A percentile compares a stretch with the other conserved stretches of the same genome.
Evolutionary conservation across 352 stramenopile genomes (phyloP).

Genomic region (Phytopythium mirpurense): DNA sequence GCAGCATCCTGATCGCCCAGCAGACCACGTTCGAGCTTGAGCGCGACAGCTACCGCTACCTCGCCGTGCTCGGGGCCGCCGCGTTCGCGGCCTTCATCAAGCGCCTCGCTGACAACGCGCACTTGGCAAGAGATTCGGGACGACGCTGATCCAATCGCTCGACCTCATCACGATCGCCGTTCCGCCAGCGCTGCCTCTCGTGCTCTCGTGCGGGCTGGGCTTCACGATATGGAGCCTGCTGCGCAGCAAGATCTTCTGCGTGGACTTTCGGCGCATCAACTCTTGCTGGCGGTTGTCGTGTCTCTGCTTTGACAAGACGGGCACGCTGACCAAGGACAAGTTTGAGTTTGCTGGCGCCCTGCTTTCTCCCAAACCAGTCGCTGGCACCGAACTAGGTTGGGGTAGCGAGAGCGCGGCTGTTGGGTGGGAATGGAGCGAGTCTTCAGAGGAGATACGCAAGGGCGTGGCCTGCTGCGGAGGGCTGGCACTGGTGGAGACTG

Average conservation of each 20-base stretch:
- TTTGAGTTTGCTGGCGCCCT: constrained; percentile 38
- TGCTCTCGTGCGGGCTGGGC: constrained; percentile 50
- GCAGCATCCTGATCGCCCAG: constrained; percentile 53
- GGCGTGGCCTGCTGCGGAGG: constrained; percentile 3
- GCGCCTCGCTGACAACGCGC: constrained; percentile 24
- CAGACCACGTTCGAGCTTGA: constrained; percentile 54
- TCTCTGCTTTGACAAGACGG: constrained; percentile 70
- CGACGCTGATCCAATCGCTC: constrained; percentile 38
- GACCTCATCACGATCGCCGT: constrained; percentile 65
- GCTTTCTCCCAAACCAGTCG: neutral
- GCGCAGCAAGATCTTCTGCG: constrained; percentile 27
- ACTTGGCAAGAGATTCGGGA: too few relatives aligned
- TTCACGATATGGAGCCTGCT: constrained; percentile 37
- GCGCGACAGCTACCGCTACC: constrained; percentile 60
- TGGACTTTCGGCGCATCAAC: constrained; percentile 44
- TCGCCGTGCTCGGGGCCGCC: constrained; percentile 33
- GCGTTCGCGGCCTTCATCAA: constrained; percentile 53
- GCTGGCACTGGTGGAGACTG: neutral
- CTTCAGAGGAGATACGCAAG: neutral
- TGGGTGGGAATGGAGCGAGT: too few relatives aligned
- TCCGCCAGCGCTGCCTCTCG: constrained; percentile 46
- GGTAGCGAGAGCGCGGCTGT: too few relatives aligned
- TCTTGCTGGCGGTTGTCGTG: constrained; percentile 42
- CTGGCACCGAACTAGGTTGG: too few relatives aligned
- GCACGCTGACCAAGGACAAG: constrained; percentile 45